phyloP scores from a whole-genome alignment of 2,329 filamentous ascomycete genomes.

The Fusarium pseudograminearum region DNA sequence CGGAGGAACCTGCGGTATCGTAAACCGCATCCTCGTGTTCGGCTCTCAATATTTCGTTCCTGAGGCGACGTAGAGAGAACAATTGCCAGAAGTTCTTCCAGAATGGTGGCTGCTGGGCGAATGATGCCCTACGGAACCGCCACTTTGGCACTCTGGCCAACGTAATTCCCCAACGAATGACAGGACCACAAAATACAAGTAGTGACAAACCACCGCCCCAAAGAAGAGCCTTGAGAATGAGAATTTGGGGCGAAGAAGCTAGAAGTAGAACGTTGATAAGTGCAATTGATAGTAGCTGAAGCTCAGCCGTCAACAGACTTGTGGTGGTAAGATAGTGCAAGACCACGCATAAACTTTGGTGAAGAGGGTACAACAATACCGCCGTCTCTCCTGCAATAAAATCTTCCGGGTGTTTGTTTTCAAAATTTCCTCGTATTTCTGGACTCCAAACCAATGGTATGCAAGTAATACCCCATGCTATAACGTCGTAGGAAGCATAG shows the following conservation, averaged over 20 bases:
- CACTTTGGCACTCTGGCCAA: slow-evolving; percentile 91
- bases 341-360: slow-evolving; percentile 79
- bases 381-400: slow-evolving; percentile 67
- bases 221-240: slow-evolving; percentile 86
- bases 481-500: slow-evolving; percentile 68
- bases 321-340: slow-evolving; percentile 87
- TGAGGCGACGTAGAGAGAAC: slow-evolving; percentile 62
- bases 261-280: slow-evolving; percentile 86
- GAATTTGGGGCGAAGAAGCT: slow-evolving; percentile 81
- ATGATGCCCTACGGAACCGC: slow-evolving; percentile 76
- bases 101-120: slow-evolving; percentile 51
- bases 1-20: slow-evolving; percentile 50
- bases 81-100: slow-evolving; percentile 57
- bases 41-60: slow-evolving; percentile 52
- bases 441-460: slow-evolving; percentile 67
- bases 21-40: slow-evolving; percentile 50
- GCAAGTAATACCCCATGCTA: slow-evolving; percentile 85
- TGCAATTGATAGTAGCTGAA: slow-evolving; percentile 85
- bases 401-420: slow-evolving; percentile 52
- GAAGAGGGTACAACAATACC: slow-evolving; percentile 81
- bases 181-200: slow-evolving; percentile 77
- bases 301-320: slow-evolving; percentile 86
- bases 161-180: slow-evolving; percentile 85
- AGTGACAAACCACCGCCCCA: slow-evolving; percentile 86
- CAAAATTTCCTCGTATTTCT: slow-evolving; percentile 24